phyloP scores from a whole-genome alignment of 2,329 filamentous ascomycete genomes.

The Aspergillus versicolor region DNA sequence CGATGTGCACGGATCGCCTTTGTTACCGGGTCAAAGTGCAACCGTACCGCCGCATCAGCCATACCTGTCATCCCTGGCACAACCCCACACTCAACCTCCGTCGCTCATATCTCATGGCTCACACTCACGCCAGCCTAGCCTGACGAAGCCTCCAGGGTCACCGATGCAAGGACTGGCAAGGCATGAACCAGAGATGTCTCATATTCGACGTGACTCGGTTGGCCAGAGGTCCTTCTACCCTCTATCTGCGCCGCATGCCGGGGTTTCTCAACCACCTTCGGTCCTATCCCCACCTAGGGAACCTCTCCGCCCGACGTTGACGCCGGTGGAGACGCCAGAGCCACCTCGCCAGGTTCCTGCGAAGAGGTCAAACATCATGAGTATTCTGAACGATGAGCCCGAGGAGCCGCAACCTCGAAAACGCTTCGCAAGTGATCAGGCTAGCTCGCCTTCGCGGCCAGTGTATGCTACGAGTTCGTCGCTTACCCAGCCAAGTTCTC shows the following conservation, averaged over 20 bases:
- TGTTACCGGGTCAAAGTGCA: slow-evolving; percentile 18
- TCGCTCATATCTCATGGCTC: slow-evolving; percentile 25
- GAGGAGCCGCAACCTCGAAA: slow-evolving; percentile 49
- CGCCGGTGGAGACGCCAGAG: slow-evolving; percentile 33
- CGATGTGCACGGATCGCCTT: slow-evolving; percentile 25
- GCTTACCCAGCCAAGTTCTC: slow-evolving; percentile 23
- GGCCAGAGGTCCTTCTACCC: slow-evolving; percentile 36
- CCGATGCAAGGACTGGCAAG: slow-evolving; percentile 29
- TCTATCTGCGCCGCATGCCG: slow-evolving; percentile 25
- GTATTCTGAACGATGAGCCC: slow-evolving; percentile 49
- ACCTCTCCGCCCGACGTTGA: slow-evolving; percentile 31
- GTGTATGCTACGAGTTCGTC: slow-evolving; percentile 26
- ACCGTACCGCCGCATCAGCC: slow-evolving; percentile 23
- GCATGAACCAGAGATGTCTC: slow-evolving; percentile 33
- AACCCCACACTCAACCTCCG: slow-evolving; percentile 21
- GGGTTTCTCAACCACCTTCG: slow-evolving; percentile 28
- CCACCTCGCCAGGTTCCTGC: slow-evolving; percentile 43
- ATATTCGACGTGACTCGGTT: slow-evolving; percentile 37
- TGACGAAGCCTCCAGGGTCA: slow-evolving; percentile 36
- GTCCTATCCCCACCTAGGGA: slow-evolving; percentile 39
- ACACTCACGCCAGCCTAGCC: slow-evolving; percentile 39
- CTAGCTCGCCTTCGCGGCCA: slow-evolving; percentile 27
- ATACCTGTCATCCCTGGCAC: slow-evolving; percentile 25
- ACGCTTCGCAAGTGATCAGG: slow-evolving; percentile 43
- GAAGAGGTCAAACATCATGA: slow-evolving; percentile 52